Evolutionary conservation across 208 protist genomes (phyloP), one percentile per base, ranked within the genome.

Genomic region (Acanthamoeba polyphaga): DNA sequence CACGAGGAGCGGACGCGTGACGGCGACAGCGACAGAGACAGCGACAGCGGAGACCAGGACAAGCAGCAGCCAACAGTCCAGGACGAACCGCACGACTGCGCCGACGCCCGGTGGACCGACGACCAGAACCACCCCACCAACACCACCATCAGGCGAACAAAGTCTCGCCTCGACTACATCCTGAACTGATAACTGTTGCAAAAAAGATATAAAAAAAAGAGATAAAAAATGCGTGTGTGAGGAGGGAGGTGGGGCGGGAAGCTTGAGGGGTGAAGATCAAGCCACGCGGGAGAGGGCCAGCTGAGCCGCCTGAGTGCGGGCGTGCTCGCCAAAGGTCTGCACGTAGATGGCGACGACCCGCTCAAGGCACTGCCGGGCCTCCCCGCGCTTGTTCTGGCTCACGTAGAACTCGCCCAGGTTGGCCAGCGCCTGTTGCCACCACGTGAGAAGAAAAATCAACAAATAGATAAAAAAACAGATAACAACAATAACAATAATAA

Each of bases 331-430:
- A 43, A 82, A 82, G 38, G 72, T 51, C 38, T 43, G 38, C 17
- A 34, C 72, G 72, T 82, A 82, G 72, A 82, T 82, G 8, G 9
- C 32, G 3, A 15, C 38, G 32, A 34, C 32, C 1, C 72, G 24
- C 32, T 82, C 72, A 2, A 82, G 43, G 32, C 32, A 51, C 38
- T 43, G 72, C 2, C 32, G 43, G 29, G 72, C 72, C 0, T 82
- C 72, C 9, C 29, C 72, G 32, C 72, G 32, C 62, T 68, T 68
- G 62, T 29, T 0, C 62, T 68, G 62, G 24, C 24, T 29, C 72
- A n/a, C 13, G 72, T 46, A 82, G 72, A 82, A 82, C 72, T 82
- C 72, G 72, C 38, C 72, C 72, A 82, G 32, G 72, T 82, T 82
- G 72, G 72, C 32, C 38, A 82, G 10, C 10, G 72, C 72, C n/a